Conservation (phyloP, 2,329 filamentous ascomycete species). For the Lecanoromycetidae sp. region DNA sequence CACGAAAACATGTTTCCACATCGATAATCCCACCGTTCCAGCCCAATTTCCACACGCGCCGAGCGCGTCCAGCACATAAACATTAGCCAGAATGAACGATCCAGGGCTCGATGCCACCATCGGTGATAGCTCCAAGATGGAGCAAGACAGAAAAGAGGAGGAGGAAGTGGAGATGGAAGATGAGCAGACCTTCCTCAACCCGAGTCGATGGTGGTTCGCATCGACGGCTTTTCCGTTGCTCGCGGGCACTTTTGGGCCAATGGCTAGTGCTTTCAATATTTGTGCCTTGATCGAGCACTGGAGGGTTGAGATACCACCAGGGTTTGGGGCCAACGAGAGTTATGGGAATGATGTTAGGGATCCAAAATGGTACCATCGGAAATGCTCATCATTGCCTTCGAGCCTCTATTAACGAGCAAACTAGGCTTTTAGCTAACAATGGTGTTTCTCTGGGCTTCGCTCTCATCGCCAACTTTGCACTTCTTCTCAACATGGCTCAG, state of each 20-base stretch:
- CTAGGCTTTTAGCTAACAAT: conserved; percentile 42
- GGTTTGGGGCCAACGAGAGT: conserved; percentile 32
- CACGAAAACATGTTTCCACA: neutral
- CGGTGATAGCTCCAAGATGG: conserved; percentile 34
- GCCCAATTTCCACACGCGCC: neutral
- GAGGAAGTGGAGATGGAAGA: conserved; percentile 30
- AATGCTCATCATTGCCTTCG: neutral
- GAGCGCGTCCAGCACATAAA: neutral
- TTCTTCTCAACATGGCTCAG: conserved; percentile 49
- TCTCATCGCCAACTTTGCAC: conserved; percentile 40
- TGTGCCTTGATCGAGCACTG: conserved; percentile 46
- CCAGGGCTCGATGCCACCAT: conserved; percentile 42
- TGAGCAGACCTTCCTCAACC: conserved; percentile 31
- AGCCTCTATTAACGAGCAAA: neutral
- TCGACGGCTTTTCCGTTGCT: conserved; percentile 47
- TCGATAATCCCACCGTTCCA: too few relatives aligned
- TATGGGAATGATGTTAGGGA: conserved; percentile 38
- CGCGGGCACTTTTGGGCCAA: conserved; percentile 44
- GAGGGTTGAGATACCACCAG: conserved; percentile 40
- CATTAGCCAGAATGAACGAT: conserved; percentile 34
- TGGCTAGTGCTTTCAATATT: conserved; percentile 43
- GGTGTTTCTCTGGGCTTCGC: conserved; percentile 43
- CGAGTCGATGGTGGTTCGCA: conserved; percentile 49
- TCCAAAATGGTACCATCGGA: conserved; percentile 38
- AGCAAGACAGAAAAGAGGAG: conserved; percentile 26